Evolutionary conservation across 75 land plant genomes (phyloP).

Genomic region (Larix kaempferi): DNA sequence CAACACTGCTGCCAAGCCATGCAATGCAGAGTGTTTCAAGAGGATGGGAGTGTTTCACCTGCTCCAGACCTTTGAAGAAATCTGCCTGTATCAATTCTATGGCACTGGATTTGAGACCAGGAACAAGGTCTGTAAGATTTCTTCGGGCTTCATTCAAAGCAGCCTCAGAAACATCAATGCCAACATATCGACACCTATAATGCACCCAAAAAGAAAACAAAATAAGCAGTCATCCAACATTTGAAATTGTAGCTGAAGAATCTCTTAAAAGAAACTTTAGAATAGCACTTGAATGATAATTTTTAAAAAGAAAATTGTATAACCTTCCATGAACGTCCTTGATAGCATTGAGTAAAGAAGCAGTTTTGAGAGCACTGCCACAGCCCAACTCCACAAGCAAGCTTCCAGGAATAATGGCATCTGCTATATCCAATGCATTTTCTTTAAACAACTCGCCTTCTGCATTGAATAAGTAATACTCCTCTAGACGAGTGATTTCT

Average conservation of each 20-base stretch:
- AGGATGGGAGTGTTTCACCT: constrained; percentile 29
- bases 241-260: too few species aligned
- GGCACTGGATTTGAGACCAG: constrained; percentile 14
- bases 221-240: neutral
- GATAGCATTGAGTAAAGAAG: constrained; percentile 19
- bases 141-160: constrained; percentile 24
- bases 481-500: constrained; percentile 30
- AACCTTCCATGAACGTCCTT: constrained; percentile 26
- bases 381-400: constrained; percentile 43
- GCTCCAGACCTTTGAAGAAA: constrained; percentile 30
- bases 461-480: constrained; percentile 37
- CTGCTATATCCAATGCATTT: constrained; percentile 19
- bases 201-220: neutral
- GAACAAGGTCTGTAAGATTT: constrained; percentile 9
- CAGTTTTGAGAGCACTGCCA: constrained; percentile 33
- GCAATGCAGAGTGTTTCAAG: constrained; percentile 23
- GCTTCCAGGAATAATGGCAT: constrained; percentile 11
- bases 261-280: too few species aligned
- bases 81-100: constrained; percentile 32
- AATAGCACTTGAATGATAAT: neutral
- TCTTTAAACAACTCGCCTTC: constrained; percentile 15
- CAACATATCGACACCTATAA: constrained; percentile 37
- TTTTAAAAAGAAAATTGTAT: neutral
- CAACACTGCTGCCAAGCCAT: constrained; percentile 50
- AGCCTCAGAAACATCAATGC: constrained; percentile 34